A percentile compares a stretch with the other conserved stretches of the same genome.
phyloP scores from a whole-genome alignment of 2,329 filamentous ascomycete species.

The Microdochium bolleyi region DNA sequence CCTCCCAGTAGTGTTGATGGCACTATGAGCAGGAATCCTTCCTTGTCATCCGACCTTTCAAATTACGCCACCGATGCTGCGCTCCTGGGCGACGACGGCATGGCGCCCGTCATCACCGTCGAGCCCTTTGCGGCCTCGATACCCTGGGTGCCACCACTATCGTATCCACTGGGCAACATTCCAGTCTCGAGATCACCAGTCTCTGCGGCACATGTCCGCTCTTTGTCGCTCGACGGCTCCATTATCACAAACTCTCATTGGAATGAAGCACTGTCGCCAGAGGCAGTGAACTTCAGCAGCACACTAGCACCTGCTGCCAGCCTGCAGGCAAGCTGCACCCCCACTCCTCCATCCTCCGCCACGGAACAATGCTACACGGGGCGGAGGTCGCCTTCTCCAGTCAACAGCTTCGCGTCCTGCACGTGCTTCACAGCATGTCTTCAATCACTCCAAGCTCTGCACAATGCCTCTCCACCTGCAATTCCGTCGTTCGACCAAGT shows the following conservation, averaged over 20 bases:
- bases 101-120: slow-evolving; percentile 17
- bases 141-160: slow-evolving; percentile 30
- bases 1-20: slow-evolving; percentile 25
- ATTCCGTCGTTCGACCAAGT: slow-evolving; percentile 34
- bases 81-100: slow-evolving; percentile 11
- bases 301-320: background rate
- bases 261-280: slow-evolving; percentile 29
- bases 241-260: slow-evolving; percentile 4
- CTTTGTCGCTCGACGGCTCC: slow-evolving; percentile 21
- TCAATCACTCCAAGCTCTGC: slow-evolving; percentile 36
- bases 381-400: slow-evolving; percentile 18
- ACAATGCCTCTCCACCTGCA: slow-evolving; percentile 31
- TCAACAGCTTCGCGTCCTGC: slow-evolving; percentile 23
- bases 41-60: slow-evolving; percentile 23
- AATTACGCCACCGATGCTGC: slow-evolving; percentile 21
- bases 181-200: slow-evolving; percentile 18
- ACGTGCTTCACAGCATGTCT: slow-evolving; percentile 38
- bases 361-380: slow-evolving; percentile 18
- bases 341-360: slow-evolving; percentile 12
- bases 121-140: slow-evolving; percentile 24
- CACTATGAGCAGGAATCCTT: slow-evolving; percentile 22
- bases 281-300: slow-evolving; percentile 5
- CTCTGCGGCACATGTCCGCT: slow-evolving; percentile 18
- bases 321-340: background rate
- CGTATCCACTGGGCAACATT: slow-evolving; percentile 22